phyloP scores from a whole-genome alignment of 2,329 filamentous ascomycete species.

The Fusarium nematophilum region DNA sequence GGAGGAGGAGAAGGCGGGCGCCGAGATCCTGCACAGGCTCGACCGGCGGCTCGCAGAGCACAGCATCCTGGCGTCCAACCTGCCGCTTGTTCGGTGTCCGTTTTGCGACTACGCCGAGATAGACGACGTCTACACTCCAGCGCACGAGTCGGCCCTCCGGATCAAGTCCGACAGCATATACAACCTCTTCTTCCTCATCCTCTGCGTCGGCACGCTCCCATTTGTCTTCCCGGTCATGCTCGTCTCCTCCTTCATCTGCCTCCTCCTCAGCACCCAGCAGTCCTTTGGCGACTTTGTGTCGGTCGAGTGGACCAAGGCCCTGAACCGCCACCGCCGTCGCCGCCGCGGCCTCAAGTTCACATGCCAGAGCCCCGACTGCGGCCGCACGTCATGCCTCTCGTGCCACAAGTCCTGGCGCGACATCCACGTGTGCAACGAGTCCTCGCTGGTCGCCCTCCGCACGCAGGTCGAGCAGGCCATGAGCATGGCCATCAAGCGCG shows the following conservation, averaged over 20 bases:
- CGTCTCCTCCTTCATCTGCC: constrained; percentile 58
- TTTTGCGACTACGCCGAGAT: constrained; percentile 94
- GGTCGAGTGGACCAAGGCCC: constrained; percentile 66
- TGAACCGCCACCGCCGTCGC: constrained; percentile 75
- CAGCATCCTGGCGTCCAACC: constrained; percentile 75
- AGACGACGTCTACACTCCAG: constrained; percentile 78
- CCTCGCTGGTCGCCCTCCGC: constrained; percentile 81
- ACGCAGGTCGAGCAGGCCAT: constrained; percentile 93
- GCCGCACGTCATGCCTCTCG: constrained; percentile 78
- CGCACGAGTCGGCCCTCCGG: constrained; percentile 64
- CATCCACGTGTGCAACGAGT: constrained; percentile 90
- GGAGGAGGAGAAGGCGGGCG: constrained; percentile 73
- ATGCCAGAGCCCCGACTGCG: constrained; percentile 78
- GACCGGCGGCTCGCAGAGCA: constrained; percentile 84
- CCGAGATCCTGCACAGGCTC: constrained; percentile 78
- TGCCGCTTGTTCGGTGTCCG: constrained; percentile 85
- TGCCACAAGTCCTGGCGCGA: constrained; percentile 89
- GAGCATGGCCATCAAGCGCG: constrained; percentile 93
- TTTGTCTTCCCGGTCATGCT: constrained; percentile 65
- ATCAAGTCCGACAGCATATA: constrained; percentile 64
- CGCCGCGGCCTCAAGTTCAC: constrained; percentile 80
- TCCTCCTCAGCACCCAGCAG: constrained; percentile 57
- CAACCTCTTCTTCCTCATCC: constrained; percentile 61
- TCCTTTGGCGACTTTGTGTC: constrained; percentile 56
- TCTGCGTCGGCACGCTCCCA: constrained; percentile 66